phyloP scores from a whole-genome alignment of 805 yeast genomes.

The Candida tallmaniae region DNA sequence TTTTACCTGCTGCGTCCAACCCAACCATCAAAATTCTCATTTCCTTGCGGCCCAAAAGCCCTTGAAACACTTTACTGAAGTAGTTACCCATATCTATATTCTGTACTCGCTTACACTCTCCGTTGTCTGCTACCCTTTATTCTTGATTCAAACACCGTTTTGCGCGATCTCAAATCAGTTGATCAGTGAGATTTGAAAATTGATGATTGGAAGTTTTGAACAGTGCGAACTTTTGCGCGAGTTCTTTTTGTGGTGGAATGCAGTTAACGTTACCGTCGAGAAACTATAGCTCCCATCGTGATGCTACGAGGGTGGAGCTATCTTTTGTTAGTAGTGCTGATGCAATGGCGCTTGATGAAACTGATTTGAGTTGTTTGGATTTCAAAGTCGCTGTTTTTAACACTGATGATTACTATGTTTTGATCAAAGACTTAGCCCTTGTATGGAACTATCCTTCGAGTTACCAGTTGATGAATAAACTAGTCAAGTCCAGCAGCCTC shows the following conservation, averaged over 20 bases:
- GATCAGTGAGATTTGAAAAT: no score
- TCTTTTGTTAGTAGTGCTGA: no score
- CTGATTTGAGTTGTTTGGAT: not conserved
- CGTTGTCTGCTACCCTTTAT: no score
- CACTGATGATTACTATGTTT: constrained; percentile 15
- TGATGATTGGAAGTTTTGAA: no score
- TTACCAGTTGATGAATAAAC: constrained; percentile 31
- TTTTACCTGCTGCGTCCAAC: constrained; percentile 41
- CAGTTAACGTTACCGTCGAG: not conserved
- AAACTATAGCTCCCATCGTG: not conserved
- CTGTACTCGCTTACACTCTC: no score
- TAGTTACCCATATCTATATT: constrained; percentile 30
- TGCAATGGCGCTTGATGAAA: not conserved
- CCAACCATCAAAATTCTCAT: constrained; percentile 44
- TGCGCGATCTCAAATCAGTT: no score
- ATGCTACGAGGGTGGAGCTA: not conserved
- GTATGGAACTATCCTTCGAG: constrained; percentile 40
- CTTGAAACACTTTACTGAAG: constrained; percentile 35
- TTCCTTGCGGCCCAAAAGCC: constrained; percentile 39
- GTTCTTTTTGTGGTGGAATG: not conserved
- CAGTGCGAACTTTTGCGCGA: no score
- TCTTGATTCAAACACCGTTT: no score
- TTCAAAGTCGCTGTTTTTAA: constrained; percentile 16
- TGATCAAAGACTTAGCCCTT: constrained; percentile 27
- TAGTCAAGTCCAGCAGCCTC: constrained; percentile 18